A percentile compares a stretch with the other conserved stretches of the same genome.
Evolutionary conservation across 1,284 basidiomycete species (phyloP).

Genomic region (Lentinus polychrous): DNA sequence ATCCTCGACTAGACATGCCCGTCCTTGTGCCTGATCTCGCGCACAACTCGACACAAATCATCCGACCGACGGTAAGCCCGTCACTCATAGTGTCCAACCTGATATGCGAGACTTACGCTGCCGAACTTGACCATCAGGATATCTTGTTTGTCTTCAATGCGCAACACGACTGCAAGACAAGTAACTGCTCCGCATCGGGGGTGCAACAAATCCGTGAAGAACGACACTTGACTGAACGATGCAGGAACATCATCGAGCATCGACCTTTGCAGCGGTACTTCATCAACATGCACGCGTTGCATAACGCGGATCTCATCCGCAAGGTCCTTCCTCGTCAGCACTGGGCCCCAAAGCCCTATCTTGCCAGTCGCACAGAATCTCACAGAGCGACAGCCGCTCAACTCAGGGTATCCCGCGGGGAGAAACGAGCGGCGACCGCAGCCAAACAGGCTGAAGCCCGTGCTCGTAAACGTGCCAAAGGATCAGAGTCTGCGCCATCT

Average conservation of each 20-base stretch:
- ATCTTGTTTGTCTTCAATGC: conserved; percentile 17
- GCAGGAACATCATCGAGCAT: conserved; percentile 7
- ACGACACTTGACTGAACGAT: background rate
- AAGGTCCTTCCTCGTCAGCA: conserved; percentile 10
- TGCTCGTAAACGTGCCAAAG: conserved; percentile 2
- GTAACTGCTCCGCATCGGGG: conserved; percentile 5
- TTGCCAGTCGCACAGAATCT: conserved; percentile 4
- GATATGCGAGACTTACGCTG: too few species aligned
- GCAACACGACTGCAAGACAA: conserved; percentile 15
- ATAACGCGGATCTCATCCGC: conserved; percentile 17
- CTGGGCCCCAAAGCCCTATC: conserved; percentile 8
- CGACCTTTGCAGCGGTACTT: conserved; percentile 9
- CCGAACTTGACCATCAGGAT: too few species aligned
- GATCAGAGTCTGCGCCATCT: too few species aligned
- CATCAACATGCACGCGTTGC: conserved; percentile 18
- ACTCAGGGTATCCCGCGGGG: conserved; percentile 8
- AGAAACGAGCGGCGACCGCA: conserved; percentile 7
- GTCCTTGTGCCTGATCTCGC: conserved; percentile 2
- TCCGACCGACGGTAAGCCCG: conserved; percentile 10
- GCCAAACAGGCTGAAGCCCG: conserved; percentile 9
- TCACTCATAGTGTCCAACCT: too few species aligned
- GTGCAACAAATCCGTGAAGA: conserved; percentile 8
- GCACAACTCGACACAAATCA: background rate
- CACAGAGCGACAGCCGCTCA: conserved; percentile 8
- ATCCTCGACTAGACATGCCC: conserved; percentile 10